Percentiles rank a stretch among this genome's conserved stretches.
phyloP scores from a whole-genome alignment of 1,284 basidiomycete genomes.

The Cryptococcus sp. region DNA sequence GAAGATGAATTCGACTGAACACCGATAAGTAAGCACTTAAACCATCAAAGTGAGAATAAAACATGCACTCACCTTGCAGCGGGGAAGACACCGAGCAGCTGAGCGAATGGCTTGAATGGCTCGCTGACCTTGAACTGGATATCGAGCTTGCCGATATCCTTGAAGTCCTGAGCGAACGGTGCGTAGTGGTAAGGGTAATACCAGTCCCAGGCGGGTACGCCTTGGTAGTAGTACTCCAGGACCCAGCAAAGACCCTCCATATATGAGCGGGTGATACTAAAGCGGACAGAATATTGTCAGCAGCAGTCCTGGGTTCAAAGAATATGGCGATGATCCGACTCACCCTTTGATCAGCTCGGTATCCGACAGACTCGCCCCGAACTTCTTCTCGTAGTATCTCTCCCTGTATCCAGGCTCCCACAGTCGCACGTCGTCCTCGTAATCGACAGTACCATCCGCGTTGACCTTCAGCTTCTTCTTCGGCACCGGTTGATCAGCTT shows the following conservation, averaged over 20 bases:
- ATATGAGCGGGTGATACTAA: slow-evolving; percentile 78
- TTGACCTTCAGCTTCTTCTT: slow-evolving; percentile 69
- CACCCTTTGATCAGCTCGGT: slow-evolving; percentile 72
- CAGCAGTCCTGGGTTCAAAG: too few species aligned
- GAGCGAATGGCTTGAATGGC: slow-evolving; percentile 96
- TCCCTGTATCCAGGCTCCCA: slow-evolving; percentile 96
- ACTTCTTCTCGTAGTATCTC: slow-evolving; percentile 94
- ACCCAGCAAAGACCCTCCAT: slow-evolving; percentile 97
- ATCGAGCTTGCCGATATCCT: slow-evolving; percentile 74
- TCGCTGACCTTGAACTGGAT: slow-evolving; percentile 68
- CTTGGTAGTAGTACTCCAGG: slow-evolving; percentile 97
- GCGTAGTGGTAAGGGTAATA: slow-evolving; percentile 99
- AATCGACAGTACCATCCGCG: slow-evolving; percentile 64
- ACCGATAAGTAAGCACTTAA: too few species aligned
- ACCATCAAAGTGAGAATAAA: too few species aligned
- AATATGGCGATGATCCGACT: slow-evolving; percentile 37
- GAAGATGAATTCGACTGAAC: slow-evolving; percentile 80
- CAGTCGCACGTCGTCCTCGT: slow-evolving; percentile 88
- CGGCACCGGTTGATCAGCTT: slow-evolving; percentile 55
- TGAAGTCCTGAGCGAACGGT: slow-evolving; percentile 95
- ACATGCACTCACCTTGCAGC: slow-evolving; percentile 70
- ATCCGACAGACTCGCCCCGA: slow-evolving; percentile 74
- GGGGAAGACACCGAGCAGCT: slow-evolving; percentile 97
- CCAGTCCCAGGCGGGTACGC: slow-evolving; percentile 98
- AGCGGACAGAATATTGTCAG: too few species aligned